phyloP scores from a whole-genome alignment of 192 early-diverging fungal genomes.

The Chytriomyces sp. region DNA sequence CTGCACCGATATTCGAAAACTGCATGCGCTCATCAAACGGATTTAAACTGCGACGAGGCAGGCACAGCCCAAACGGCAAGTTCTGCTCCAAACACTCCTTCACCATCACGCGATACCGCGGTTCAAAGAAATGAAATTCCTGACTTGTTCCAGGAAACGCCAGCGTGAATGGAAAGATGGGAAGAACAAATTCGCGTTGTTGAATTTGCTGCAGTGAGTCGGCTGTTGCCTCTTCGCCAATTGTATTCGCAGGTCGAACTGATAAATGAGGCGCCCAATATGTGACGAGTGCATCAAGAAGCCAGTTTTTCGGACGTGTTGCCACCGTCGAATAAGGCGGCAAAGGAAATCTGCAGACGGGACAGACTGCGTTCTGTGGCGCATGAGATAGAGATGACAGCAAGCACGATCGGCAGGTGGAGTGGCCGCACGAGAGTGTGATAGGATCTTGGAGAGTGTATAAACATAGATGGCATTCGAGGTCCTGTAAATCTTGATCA shows the following conservation, averaged over 20 bases:
- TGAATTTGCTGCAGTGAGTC: background rate
- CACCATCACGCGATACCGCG: constrained; percentile 28
- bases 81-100: constrained; percentile 23
- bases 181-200: background rate
- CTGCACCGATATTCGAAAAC: constrained; percentile 1
- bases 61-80: constrained; percentile 6
- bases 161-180: constrained; percentile 13
- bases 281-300: background rate
- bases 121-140: constrained; percentile 27
- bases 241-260: background rate
- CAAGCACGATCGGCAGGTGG: constrained; percentile 18
- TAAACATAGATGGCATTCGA: constrained; percentile 21
- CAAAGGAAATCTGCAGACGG: constrained; percentile 4
- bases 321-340: background rate
- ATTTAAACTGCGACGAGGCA: background rate
- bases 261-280: background rate
- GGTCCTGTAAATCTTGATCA: background rate
- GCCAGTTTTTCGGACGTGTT: background rate
- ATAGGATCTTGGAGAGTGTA: constrained; percentile 3
- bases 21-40: constrained; percentile 8
- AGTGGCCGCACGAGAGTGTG: constrained; percentile 26
- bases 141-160: constrained; percentile 25
- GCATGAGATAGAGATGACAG: background rate
- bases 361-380: background rate
- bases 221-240: background rate